Conservation (phyloP, 257 asterid genomes). For the Primulina eburnea region DNA sequence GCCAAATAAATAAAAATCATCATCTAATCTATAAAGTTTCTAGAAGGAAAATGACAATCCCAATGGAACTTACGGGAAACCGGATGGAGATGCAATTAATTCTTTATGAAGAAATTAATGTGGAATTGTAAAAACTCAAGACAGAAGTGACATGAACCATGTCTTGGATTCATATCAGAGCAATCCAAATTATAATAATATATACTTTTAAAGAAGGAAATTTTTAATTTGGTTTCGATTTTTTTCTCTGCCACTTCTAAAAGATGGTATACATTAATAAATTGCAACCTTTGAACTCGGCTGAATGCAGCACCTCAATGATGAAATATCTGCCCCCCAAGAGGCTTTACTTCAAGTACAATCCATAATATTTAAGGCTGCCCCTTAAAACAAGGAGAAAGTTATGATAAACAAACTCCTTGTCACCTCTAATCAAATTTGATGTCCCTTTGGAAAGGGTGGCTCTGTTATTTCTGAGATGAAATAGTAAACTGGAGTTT, state of each 20-base stretch:
- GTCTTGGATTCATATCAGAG: too few relatives aligned
- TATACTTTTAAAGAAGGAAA: too few relatives aligned
- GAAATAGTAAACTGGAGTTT: slow-evolving; percentile 92
- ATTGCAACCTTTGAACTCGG: slow-evolving; percentile 18
- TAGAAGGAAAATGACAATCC: too few relatives aligned
- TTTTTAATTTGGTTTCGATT: slow-evolving; percentile 8
- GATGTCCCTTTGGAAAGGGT: slow-evolving; percentile 94
- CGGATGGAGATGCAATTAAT: too few relatives aligned
- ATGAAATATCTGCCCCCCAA: slow-evolving; percentile 69
- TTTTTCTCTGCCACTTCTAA: slow-evolving; percentile 15
- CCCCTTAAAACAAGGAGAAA: slow-evolving; percentile 73
- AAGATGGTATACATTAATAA: slow-evolving; percentile 7
- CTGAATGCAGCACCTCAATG: slow-evolving; percentile 73
- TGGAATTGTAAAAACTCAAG: too few relatives aligned
- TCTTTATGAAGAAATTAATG: too few relatives aligned
- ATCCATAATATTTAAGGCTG: slow-evolving; percentile 63
- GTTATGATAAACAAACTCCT: slow-evolving; percentile 64
- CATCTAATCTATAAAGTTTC: too few relatives aligned
- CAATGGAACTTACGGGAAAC: too few relatives aligned
- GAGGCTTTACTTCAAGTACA: slow-evolving; percentile 90
- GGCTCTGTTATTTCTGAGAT: slow-evolving; percentile 91
- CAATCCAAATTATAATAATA: too few relatives aligned
- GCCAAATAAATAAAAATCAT: too few relatives aligned
- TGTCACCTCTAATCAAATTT: slow-evolving; percentile 84
- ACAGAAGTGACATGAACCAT: too few relatives aligned